Evolutionary conservation across 495 filamentous ascomycete species (phyloP).

Genomic region (Aspergillus sparsus): DNA sequence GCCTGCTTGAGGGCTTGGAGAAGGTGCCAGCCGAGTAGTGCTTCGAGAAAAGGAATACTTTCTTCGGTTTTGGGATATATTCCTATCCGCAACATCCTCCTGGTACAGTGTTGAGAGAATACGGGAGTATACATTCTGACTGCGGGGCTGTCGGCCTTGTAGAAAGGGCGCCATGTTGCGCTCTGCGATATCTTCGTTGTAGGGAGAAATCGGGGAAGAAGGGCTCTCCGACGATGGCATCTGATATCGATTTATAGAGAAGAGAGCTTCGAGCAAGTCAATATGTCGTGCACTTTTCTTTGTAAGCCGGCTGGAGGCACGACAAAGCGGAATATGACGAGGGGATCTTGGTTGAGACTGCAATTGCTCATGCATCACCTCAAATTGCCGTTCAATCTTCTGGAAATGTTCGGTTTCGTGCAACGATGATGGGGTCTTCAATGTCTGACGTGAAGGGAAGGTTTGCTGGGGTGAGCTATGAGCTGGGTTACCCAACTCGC

Average conservation of each 20-base stretch:
- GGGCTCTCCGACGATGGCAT: slow-evolving; percentile 21
- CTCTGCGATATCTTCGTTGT: slow-evolving; percentile 52
- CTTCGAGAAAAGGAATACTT: slow-evolving; percentile 30
- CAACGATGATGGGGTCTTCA: slow-evolving; percentile 22
- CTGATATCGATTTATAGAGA: slow-evolving; percentile 33
- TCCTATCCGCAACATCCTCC: slow-evolving; percentile 49
- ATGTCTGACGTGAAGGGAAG: slow-evolving; percentile 1
- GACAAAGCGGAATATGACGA: slow-evolving; percentile 26
- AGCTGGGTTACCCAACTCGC: slow-evolving; percentile 17
- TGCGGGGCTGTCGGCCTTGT: slow-evolving; percentile 27
- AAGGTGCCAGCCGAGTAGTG: slow-evolving; percentile 22
- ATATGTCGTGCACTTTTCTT: slow-evolving; percentile 35
- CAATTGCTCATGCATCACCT: slow-evolving; percentile 42
- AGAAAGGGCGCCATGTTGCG: slow-evolving; percentile 48
- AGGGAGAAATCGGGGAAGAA: slow-evolving; percentile 39
- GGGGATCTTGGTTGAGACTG: slow-evolving; percentile 33
- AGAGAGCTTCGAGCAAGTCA: slow-evolving; percentile 46
- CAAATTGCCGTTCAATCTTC: slow-evolving; percentile 45
- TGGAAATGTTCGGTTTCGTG: slow-evolving; percentile 39
- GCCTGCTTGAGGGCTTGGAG: slow-evolving; percentile 24
- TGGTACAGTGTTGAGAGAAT: slow-evolving; percentile 40
- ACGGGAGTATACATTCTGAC: slow-evolving; percentile 32
- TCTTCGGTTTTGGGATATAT: slow-evolving; percentile 36
- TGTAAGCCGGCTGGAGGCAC: slow-evolving; percentile 21
- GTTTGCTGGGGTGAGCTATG: slow-evolving; percentile 19